Base-by-base conservation (phyloP, 2,329 filamentous ascomycete genomes). In the Raffaelea arxii region DNA sequence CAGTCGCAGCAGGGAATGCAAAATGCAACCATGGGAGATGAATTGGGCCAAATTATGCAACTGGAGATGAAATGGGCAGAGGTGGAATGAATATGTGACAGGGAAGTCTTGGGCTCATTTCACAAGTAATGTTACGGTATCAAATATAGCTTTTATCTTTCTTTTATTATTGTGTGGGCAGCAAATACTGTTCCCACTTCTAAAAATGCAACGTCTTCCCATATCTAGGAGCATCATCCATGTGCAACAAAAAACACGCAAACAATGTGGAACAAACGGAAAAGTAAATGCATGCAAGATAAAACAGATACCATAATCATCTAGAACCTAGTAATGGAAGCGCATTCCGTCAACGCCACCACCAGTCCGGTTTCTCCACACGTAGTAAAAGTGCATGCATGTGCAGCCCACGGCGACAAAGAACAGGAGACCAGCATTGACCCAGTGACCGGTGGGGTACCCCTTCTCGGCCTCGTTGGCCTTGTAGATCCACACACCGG, bases 401-500 rank as follows among this genome's bases (percentile, higher is more conserved):
- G 27, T n/a, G n/a, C n/a, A n/a, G 47, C 27, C 27, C 16, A 53
- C 64, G 19, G 65, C 62, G 4, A 74, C 71, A 39, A 74, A 69
- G 21, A 76, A 63, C 18, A 77, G 55, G 49, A 76, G 52, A 16
- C 61, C 72, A 10, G 71, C 71, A 58, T 77, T 76, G 12, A 65
- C 68, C 67, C 71, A 77, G 56, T 79, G 75, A 0, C 75, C 76
- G 0, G 74, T 78, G 1, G 74, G 74, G 59, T 78, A 79, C 16
- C 27, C 27, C 0, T 75, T 75, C 18, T 50, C 62, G 37, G 61
- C 59, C 25, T 79, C 73, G 30, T 71, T 57, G 3, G 68, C 63
- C 50, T 75, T 77, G 56, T 78, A 79, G 46, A 78, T 78, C 75
- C 75, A 79, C 1, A 77, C 74, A 0, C 74, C 75, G 0, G 71